phyloP scores from a whole-genome alignment of 2,329 filamentous ascomycete genomes.

The Aspergillus brunneoviolaceus region DNA sequence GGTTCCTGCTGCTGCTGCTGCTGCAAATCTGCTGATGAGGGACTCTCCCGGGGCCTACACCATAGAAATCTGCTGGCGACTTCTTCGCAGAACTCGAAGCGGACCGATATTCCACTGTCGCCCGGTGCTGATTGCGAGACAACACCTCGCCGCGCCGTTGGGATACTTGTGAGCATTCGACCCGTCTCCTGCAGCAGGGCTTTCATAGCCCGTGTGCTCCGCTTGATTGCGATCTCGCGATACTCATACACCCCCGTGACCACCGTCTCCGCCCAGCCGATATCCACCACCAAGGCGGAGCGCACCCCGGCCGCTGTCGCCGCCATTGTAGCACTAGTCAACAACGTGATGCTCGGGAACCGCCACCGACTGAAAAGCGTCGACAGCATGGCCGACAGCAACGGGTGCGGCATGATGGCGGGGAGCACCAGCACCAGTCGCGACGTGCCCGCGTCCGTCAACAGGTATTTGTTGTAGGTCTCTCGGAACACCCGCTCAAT shows the following conservation, averaged over 20 bases:
- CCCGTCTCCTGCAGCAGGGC: constrained; percentile 69
- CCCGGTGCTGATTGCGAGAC: constrained; percentile 32
- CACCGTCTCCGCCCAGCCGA: constrained; percentile 89
- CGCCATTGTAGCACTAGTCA: constrained; percentile 73
- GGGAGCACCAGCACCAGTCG: constrained; percentile 74
- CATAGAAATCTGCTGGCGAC: constrained; percentile 72
- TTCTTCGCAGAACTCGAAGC: constrained; percentile 81
- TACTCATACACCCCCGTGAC: constrained; percentile 89
- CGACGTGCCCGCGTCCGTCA: constrained; percentile 64
- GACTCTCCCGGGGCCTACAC: constrained; percentile 54
- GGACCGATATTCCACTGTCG: constrained; percentile 46
- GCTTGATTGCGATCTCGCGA: constrained; percentile 69
- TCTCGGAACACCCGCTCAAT: constrained; percentile 80
- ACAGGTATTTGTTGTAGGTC: constrained; percentile 73
- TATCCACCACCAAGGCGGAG: constrained; percentile 81
- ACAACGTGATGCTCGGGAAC: constrained; percentile 73
- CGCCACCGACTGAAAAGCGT: constrained; percentile 80
- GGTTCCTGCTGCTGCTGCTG: background rate
- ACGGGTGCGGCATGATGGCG: constrained; percentile 71
- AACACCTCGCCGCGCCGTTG: constrained; percentile 8
- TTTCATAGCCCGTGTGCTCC: constrained; percentile 74
- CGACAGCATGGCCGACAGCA: constrained; percentile 73
- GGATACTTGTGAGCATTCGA: constrained; percentile 30
- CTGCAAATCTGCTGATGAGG: background rate
- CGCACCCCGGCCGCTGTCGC: constrained; percentile 78